Evolutionary conservation across 169 alveolate genomes (phyloP), one percentile per base, ranked within the genome.

Genomic region (Cytauxzoon felis): DNA sequence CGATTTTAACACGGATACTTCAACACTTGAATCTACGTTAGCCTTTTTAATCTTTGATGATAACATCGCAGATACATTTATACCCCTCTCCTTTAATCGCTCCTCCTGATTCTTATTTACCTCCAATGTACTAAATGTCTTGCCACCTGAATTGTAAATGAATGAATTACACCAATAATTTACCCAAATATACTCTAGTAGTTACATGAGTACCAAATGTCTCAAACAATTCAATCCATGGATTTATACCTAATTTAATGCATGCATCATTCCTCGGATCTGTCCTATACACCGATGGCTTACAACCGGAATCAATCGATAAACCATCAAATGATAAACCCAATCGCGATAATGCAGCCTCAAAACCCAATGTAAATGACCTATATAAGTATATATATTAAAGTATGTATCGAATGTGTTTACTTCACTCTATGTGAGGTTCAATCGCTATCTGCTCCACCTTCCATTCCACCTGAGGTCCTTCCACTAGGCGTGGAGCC

Each of bases 181-280:
- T 62, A 62, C 73, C 73, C 18, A 76, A 42, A 47, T 65, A 76
- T 7, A 76, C 65, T 40, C 59, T 64, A 13, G 67, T 76, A 0
- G 80, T 49, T 0, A 76, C 79, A 21, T 76, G 86, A 16, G 86
- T 76, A 24, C 86, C 86, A 29, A 76, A 76, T 1, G 54, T 65
- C 18, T 49, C 51, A 24, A 76, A 76, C 8, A 76, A 36, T 0
- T 38, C 38, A 73, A 76, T 76, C 86, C 86, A 76, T 3, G 21
- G 34, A 32, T 36, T 21, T 11, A 76, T 66, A 1, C 86, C 83
- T 0, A 52, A 32, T 1, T 64, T 41, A 2, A 13, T 3, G 61
- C 86, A 76, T 0, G 24, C 56, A 38, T 76, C 21, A 24, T 49
- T 53, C 13, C 29, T 18, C 1, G 86, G 80, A 57, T 76, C 38